A percentile compares a stretch with the other conserved stretches of the same genome.
phyloP scores from a whole-genome alignment of 805 yeast species.

The Starmerella vitae region DNA sequence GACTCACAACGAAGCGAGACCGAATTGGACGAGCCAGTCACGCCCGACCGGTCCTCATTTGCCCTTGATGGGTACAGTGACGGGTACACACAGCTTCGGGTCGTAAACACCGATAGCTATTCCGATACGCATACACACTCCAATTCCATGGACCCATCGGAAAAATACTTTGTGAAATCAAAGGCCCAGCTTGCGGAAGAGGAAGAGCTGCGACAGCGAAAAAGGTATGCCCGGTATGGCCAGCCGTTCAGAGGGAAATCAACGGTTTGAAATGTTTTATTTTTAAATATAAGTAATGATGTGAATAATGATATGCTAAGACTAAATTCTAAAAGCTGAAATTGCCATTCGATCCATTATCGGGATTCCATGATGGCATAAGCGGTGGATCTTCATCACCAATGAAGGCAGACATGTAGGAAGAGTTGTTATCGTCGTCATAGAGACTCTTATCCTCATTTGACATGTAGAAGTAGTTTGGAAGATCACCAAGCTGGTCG shows the following conservation, averaged over 20 bases:
- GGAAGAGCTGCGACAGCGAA: constrained; percentile 12
- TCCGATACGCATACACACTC: too few species aligned
- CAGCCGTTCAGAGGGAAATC: constrained; percentile 12
- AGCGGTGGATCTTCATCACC: constrained; percentile 11
- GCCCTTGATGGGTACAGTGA: constrained; percentile 18
- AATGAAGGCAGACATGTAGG: constrained; percentile 4
- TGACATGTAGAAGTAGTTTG: constrained; percentile 9
- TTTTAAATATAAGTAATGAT: background rate
- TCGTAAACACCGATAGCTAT: constrained; percentile 13
- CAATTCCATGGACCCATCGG: background rate
- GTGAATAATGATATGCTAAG: background rate
- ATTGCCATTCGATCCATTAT: background rate
- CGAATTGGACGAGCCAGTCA: constrained; percentile 1
- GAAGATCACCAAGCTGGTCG: constrained; percentile 11
- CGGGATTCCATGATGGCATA: constrained; percentile 5
- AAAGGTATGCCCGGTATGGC: constrained; percentile 17
- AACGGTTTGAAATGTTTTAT: too few species aligned
- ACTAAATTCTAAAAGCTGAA: too few species aligned
- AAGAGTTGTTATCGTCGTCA: background rate
- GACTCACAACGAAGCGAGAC: background rate
- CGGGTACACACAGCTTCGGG: constrained; percentile 14
- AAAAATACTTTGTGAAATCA: constrained; percentile 15
- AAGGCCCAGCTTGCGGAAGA: constrained; percentile 20
- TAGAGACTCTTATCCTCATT: constrained; percentile 3
- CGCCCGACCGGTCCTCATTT: constrained; percentile 9